phyloP scores from a whole-genome alignment of 2,329 filamentous ascomycete genomes.

The Talaromyces sp. region DNA sequence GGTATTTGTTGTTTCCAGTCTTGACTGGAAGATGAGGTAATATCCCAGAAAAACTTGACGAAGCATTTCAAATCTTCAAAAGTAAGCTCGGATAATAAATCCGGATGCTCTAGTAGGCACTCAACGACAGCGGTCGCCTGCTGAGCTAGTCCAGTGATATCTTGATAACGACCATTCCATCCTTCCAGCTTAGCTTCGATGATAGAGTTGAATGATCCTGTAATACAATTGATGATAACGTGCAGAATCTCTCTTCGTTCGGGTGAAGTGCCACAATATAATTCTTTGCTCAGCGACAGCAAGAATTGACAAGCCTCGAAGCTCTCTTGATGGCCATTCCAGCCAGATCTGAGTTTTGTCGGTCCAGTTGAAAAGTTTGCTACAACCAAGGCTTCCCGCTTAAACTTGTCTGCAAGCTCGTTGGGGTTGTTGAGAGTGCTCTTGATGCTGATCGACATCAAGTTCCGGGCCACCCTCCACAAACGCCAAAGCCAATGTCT shows the following conservation, averaged over 20 bases:
- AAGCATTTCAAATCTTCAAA: conserved; percentile 33
- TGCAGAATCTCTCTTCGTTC: conserved; percentile 15
- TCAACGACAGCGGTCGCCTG: conserved; percentile 38
- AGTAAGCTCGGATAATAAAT: conserved; percentile 31
- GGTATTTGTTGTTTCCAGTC: conserved; percentile 5
- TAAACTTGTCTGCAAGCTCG: conserved; percentile 26
- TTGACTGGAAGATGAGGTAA: conserved; percentile 24
- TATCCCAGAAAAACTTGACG: conserved; percentile 34
- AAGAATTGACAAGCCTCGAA: conserved; percentile 40
- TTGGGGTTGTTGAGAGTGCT: conserved; percentile 25
- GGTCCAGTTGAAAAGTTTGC: conserved; percentile 6
- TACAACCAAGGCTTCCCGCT: conserved; percentile 28
- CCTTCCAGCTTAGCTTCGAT: conserved; percentile 19
- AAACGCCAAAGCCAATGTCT: conserved; percentile 44
- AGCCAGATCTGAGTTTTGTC: conserved; percentile 12
- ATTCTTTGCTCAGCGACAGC: conserved; percentile 28
- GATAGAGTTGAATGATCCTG: conserved; percentile 26
- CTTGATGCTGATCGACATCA: conserved; percentile 33
- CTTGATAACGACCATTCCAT: conserved; percentile 42
- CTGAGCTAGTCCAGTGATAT: conserved; percentile 31
- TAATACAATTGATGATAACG: conserved; percentile 17
- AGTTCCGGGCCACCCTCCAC: conserved; percentile 39
- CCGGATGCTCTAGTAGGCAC: conserved; percentile 33
- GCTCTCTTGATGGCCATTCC: conserved; percentile 34
- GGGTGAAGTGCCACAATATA: conserved; percentile 21